Percentiles rank a stretch among this genome's conserved stretches.
These are phyloP conservation scores for Solanum rostratum DNA, from an alignment of 257 asterid genomes.

Conservation along the genomic window DNA sequence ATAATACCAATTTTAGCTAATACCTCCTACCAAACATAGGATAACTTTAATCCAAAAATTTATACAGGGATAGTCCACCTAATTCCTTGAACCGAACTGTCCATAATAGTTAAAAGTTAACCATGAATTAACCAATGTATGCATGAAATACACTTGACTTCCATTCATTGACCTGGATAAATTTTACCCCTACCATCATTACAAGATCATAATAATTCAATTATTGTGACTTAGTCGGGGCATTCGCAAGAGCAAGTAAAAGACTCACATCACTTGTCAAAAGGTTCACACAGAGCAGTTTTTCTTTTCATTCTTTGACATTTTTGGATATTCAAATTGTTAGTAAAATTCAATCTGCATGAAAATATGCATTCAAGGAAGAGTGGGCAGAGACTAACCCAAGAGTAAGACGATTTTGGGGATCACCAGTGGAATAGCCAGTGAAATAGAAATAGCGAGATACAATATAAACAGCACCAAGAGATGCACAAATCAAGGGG, in stretches of 20 bases:
- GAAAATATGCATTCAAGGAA: neutral
- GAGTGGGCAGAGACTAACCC: constrained; percentile 40
- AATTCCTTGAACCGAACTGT: neutral
- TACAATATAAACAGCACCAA: constrained; percentile 39
- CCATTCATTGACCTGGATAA: neutral
- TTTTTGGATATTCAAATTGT: neutral
- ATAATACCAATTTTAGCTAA: neutral
- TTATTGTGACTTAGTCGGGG: neutral
- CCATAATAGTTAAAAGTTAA: neutral
- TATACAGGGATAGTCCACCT: neutral
- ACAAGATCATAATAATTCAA: neutral
- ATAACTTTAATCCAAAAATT: neutral
- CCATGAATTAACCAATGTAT: neutral
- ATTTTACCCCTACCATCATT: neutral
- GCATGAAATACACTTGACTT: neutral
- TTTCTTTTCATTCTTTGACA: neutral
- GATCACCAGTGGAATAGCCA: constrained; percentile 77
- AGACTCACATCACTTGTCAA: neutral
- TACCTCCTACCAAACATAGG: neutral
- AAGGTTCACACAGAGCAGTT: neutral
- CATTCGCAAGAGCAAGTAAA: neutral
- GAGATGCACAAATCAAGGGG: constrained; percentile 46
- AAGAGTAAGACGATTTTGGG: constrained; percentile 38
- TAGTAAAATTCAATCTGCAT: neutral
- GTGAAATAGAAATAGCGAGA: constrained; percentile 67